Evolutionary conservation across 192 early-diverging fungal genomes (phyloP).

Genomic region (Lunasporangiospora selenospora): DNA sequence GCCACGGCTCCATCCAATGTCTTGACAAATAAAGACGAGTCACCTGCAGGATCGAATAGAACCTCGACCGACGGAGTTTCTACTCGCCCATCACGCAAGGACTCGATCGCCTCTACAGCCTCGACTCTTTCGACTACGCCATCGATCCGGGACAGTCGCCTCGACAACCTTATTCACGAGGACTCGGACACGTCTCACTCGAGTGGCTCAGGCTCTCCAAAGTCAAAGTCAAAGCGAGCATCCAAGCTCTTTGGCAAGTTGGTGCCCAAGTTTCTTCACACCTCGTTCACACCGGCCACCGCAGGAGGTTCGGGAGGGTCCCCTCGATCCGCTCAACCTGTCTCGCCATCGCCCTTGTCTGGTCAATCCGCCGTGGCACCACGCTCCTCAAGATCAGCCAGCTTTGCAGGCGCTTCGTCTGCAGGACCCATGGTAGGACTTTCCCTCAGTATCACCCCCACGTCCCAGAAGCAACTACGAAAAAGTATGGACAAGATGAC

Average conservation of each 20-base stretch:
- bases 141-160: too few relatives aligned
- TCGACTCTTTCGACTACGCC: not conserved
- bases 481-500: not conserved
- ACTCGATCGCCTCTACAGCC: not conserved
- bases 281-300: constrained; percentile 1
- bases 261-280: constrained; percentile 41
- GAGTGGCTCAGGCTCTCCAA: too few relatives aligned
- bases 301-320: not conserved
- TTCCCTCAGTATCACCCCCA: too few relatives aligned
- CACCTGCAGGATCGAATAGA: too few relatives aligned
- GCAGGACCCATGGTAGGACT: constrained; percentile 3
- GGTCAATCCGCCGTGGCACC: not conserved
- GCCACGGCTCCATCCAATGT: not conserved
- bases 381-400: constrained; percentile 15
- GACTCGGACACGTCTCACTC: too few relatives aligned
- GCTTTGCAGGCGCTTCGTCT: constrained; percentile 8
- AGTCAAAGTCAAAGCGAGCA: not conserved
- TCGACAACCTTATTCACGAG: too few relatives aligned
- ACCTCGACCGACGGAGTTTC: not conserved
- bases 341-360: constrained; percentile 5
- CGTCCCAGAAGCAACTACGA: too few relatives aligned
- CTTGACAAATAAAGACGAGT: too few relatives aligned
- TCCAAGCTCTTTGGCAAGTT: constrained; percentile 36
- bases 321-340: constrained; percentile 9
- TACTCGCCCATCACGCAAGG: not conserved